Base-by-base conservation (phyloP, 345 rosid species). In the Eucalyptus tenuipes region DNA sequence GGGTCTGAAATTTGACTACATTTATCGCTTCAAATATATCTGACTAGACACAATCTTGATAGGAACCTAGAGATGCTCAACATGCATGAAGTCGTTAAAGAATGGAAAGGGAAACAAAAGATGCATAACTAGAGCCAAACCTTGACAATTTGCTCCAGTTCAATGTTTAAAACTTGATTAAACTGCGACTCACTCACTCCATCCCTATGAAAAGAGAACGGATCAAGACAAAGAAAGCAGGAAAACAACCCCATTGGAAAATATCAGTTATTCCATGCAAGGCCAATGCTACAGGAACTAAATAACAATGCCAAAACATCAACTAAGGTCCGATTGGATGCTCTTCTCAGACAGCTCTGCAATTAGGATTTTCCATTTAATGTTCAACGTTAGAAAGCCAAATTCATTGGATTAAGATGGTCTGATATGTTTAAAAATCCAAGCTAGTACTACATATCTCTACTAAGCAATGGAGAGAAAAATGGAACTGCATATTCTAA, bases 181-280 rank as follows among this genome's bases (percentile, higher is more conserved):
- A 97, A 96, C 52, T 97, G 99, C 29, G 99, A 95, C 86, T 97
- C 98, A 15, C 99, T 94, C 49, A 97, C 97, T 88, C 99, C 99
- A 92, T 97, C 99, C 95, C 99, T 96, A 89, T 52, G 66, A 85
- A 89, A 50, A 47, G 88, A 82, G 66, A 25, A 88, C 25, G 31
- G 66, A 87, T 48, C 71, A 49, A 86, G 22, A 44, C 88, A 71
- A 40, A 86, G 50, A 88, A 64, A 40, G 57, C 14, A 68, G 53
- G 75, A 25, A 75, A 52, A 61, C 45, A 9, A 45, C 47, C 14
- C 47, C 45, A 13, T 15, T 61, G 13, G 68, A 48, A 31, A 61
- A 11, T 6, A 89, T 89, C 37, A 22, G 47, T 29, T 50, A 33
- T 8, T 47, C 25, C 25, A 15, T 40, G 87, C 55, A 59, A 85